A percentile compares a stretch with the other conserved stretches of the same genome.
Conservation (phyloP, 148 eudicot genomes). For the Dianthus caryophyllus region DNA sequence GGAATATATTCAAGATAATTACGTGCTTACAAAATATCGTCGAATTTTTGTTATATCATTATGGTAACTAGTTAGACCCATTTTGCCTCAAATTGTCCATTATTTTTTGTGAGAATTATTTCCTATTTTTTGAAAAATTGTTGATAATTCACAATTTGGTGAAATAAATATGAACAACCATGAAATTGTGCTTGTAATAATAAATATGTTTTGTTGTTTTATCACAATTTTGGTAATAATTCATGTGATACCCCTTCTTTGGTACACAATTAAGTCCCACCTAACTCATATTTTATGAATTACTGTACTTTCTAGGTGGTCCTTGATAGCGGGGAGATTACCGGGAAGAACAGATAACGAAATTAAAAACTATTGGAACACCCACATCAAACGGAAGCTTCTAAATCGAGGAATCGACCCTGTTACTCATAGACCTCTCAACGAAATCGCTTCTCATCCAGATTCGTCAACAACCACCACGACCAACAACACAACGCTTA, state of each 20-base stretch:
- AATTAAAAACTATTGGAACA: conserved; percentile 92
- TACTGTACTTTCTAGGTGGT: conserved; percentile 65
- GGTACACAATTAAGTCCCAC: conserved; percentile 8
- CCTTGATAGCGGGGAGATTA: conserved; percentile 84
- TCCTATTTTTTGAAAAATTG: neutral
- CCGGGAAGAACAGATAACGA: conserved; percentile 93
- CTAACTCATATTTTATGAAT: conserved; percentile 4
- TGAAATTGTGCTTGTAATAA: conserved; percentile 9
- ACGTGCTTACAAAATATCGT: too few relatives aligned
- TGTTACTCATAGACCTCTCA: conserved; percentile 56
- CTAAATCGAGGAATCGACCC: conserved; percentile 86
- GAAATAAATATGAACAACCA: neutral
- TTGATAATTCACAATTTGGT: neutral
- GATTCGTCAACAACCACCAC: conserved; percentile 18
- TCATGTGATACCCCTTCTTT: neutral
- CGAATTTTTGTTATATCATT: too few relatives aligned
- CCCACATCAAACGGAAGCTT: conserved; percentile 86
- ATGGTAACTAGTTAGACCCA: conserved; percentile 3
- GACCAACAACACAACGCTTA: conserved; percentile 21
- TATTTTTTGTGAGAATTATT: conserved; percentile 6
- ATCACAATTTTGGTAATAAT: neutral
- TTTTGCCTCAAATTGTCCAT: neutral
- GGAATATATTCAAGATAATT: too few relatives aligned
- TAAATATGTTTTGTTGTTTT: neutral
- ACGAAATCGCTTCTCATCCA: conserved; percentile 29